phyloP scores from a whole-genome alignment of 768 basidiomycete species.

The Lactarius indigo region DNA sequence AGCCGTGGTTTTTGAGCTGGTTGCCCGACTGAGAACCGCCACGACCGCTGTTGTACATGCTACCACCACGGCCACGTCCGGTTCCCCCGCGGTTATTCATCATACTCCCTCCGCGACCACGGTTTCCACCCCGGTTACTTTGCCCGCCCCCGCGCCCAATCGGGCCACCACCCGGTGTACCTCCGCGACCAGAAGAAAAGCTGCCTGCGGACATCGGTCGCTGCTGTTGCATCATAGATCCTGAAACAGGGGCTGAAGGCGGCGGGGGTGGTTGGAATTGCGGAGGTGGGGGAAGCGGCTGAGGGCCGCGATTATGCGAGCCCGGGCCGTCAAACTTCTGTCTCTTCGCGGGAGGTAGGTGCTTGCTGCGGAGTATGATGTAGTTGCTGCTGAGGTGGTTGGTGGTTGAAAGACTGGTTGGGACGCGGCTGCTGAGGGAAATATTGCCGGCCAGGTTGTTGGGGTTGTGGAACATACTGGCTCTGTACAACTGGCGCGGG shows the following conservation, averaged over 20 bases:
- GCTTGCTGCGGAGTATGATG: slow-evolving; percentile 73
- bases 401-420: slow-evolving; percentile 38
- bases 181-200: slow-evolving; percentile 37
- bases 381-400: slow-evolving; percentile 36
- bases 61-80: slow-evolving; percentile 38
- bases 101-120: slow-evolving; percentile 51
- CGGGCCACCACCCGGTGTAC: slow-evolving; percentile 37
- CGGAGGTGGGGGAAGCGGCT: slow-evolving; percentile 55
- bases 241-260: slow-evolving; percentile 35
- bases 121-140: slow-evolving; percentile 40
- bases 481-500: slow-evolving; percentile 43
- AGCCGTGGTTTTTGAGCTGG: slow-evolving; percentile 56
- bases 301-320: slow-evolving; percentile 47
- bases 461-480: slow-evolving; percentile 28
- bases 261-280: slow-evolving; percentile 62
- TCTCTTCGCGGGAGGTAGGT: slow-evolving; percentile 88
- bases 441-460: slow-evolving; percentile 46
- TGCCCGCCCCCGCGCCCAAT: slow-evolving; percentile 42
- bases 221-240: slow-evolving; percentile 38
- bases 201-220: slow-evolving; percentile 27
- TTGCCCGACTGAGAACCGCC: slow-evolving; percentile 44
- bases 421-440: slow-evolving; percentile 43
- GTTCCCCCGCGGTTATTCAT: slow-evolving; percentile 39
- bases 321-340: slow-evolving; percentile 68
- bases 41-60: slow-evolving; percentile 40